Evolutionary conservation across 106 monocot genomes (phyloP).

Genomic region (Acanthochlamys bracteata): DNA sequence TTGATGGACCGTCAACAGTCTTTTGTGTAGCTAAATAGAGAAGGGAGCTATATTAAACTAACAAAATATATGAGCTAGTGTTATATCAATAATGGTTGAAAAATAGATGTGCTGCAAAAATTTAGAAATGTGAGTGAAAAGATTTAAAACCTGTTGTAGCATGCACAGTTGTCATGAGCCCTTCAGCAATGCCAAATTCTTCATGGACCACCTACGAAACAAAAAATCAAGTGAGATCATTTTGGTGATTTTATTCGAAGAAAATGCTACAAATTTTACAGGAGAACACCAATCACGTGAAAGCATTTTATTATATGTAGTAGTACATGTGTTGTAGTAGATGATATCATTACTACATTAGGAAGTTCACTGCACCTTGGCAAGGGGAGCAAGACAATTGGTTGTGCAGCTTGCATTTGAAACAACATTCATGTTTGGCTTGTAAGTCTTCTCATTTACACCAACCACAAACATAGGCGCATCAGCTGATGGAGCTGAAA

Average conservation of each 20-base stretch:
- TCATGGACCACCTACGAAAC: constrained; percentile 87
- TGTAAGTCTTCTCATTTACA: constrained; percentile 74
- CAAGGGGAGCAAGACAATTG: constrained; percentile 94
- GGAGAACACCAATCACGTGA: too few relatives aligned
- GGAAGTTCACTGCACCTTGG: constrained; percentile 41
- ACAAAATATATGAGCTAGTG: not conserved
- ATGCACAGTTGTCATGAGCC: constrained; percentile 98
- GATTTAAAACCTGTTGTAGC: constrained; percentile 75
- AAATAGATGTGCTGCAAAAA: not conserved
- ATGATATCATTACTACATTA: not conserved
- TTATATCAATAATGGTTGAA: not conserved
- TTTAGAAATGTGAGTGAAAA: not conserved
- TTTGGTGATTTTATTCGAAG: not conserved
- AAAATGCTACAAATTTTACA: too few relatives aligned
- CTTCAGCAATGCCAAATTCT: constrained; percentile 94
- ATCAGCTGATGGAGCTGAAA: constrained; percentile 96
- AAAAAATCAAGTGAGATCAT: not conserved
- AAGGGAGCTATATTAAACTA: not conserved
- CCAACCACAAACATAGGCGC: constrained; percentile 99
- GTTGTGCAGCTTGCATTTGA: constrained; percentile 99
- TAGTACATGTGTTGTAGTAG: too few relatives aligned
- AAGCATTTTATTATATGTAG: too few relatives aligned
- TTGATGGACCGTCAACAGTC: constrained; percentile 97
- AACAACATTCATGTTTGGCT: constrained; percentile 81
- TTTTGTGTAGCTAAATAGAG: constrained; percentile 81